A percentile compares a stretch with the other conserved stretches of the same genome.
Evolutionary conservation across 371 early-diverging fungal genomes (phyloP).

Genomic region (Mortierella sp.): DNA sequence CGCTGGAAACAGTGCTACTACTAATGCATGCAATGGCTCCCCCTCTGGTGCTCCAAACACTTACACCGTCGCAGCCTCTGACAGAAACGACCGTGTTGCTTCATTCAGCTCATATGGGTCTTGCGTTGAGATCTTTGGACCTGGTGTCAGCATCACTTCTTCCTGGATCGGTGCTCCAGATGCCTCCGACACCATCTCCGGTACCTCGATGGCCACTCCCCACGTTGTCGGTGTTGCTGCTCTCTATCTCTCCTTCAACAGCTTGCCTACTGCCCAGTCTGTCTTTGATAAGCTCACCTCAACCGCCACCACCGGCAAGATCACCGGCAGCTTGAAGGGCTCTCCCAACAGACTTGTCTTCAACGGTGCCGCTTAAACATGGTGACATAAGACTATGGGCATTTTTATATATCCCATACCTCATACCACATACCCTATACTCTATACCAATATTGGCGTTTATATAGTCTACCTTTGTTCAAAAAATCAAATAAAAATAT

Average conservation of each 20-base stretch:
- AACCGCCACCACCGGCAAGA: neutral
- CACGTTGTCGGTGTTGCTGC: conserved; percentile 73
- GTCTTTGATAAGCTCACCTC: neutral
- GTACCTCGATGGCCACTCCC: conserved; percentile 73
- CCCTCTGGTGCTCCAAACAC: conserved; percentile 84
- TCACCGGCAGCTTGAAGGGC: neutral
- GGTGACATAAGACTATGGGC: too few relatives aligned
- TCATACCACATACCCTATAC: too few relatives aligned
- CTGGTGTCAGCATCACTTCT: conserved; percentile 51
- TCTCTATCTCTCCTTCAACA: conserved; percentile 20
- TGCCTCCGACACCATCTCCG: conserved; percentile 49
- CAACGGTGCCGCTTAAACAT: neutral
- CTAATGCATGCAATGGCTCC: conserved; percentile 84
- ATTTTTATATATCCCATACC: too few relatives aligned
- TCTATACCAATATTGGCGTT: too few relatives aligned
- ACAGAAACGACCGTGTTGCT: conserved; percentile 54
- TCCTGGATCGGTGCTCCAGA: conserved; percentile 33
- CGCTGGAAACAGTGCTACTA: conserved; percentile 88
- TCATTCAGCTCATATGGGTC: conserved; percentile 50
- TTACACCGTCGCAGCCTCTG: conserved; percentile 90
- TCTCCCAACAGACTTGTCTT: neutral
- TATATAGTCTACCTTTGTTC: too few relatives aligned
- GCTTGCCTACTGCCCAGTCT: conserved; percentile 24
- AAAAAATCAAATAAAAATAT: too few relatives aligned
- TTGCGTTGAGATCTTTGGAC: conserved; percentile 58